phyloP scores from a whole-genome alignment of 2,329 filamentous ascomycete species.

The Aureobasidium sp. region DNA sequence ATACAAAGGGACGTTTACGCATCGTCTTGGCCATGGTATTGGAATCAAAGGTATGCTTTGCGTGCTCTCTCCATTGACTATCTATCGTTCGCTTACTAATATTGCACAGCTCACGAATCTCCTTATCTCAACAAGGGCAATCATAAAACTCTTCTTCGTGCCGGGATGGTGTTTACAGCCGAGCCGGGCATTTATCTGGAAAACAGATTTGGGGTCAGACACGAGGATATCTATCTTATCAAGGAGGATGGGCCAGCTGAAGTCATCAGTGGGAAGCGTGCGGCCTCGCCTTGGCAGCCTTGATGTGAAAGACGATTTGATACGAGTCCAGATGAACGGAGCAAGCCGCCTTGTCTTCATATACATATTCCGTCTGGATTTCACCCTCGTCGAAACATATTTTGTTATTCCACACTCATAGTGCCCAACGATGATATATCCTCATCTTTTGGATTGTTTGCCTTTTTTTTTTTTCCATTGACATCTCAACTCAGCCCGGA shows the following conservation, averaged over 20 bases:
- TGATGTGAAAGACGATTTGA: not conserved
- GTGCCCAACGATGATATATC: too few species aligned
- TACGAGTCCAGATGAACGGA: too few species aligned
- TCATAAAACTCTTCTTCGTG: constrained; percentile 35
- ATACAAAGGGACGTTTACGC: constrained; percentile 53
- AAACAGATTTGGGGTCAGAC: constrained; percentile 52
- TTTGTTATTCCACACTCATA: too few species aligned
- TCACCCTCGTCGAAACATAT: too few species aligned
- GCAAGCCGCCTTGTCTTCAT: too few species aligned
- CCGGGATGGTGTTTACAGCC: constrained; percentile 56
- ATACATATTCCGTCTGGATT: too few species aligned
- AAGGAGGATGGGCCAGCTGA: constrained; percentile 46
- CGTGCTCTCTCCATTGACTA: too few species aligned
- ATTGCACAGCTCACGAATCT: constrained; percentile 50
- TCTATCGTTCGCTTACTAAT: too few species aligned
- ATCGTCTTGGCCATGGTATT: constrained; percentile 56
- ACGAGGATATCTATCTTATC: constrained; percentile 55
- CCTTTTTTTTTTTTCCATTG: too few species aligned
- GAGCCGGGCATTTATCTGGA: constrained; percentile 57
- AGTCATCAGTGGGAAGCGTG: constrained; percentile 46
- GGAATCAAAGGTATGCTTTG: constrained; percentile 46
- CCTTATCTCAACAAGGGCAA: constrained; percentile 59
- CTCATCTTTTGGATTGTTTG: too few species aligned
- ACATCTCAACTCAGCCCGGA: too few species aligned
- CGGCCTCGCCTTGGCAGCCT: constrained; percentile 47